These are phyloP conservation scores for Leishmania mexicana DNA, from an alignment of 208 protist species.

Conservation along the genomic window DNA sequence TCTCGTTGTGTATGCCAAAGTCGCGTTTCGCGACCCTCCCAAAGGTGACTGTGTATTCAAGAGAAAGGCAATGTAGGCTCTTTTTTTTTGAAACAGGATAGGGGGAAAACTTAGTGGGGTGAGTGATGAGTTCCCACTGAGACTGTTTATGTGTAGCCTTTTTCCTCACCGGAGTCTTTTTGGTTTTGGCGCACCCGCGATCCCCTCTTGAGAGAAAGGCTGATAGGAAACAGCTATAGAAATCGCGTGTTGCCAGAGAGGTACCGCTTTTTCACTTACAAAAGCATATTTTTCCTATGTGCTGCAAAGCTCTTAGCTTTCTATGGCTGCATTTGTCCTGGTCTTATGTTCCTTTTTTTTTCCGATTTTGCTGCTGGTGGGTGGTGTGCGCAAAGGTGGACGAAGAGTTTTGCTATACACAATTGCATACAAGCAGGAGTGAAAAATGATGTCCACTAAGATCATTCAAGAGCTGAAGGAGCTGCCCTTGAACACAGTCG, in stretches of 20 bases:
- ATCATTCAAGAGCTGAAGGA: slow-evolving; percentile 34
- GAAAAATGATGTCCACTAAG: slow-evolving; percentile 17
- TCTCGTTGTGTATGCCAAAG: not conserved
- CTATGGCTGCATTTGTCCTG: not conserved
- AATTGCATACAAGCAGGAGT: slow-evolving; percentile 1
- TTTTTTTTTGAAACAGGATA: not conserved
- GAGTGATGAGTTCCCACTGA: not conserved
- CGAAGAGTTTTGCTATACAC: not conserved
- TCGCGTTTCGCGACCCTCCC: not conserved
- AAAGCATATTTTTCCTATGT: not conserved
- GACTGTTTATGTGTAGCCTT: not conserved
- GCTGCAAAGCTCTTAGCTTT: not conserved
- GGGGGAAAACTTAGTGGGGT: too few species aligned
- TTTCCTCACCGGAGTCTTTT: not conserved
- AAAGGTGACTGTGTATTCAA: not conserved
- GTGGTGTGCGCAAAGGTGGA: not conserved
- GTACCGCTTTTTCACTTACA: not conserved
- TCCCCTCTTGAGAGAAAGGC: not conserved
- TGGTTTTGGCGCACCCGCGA: not conserved
- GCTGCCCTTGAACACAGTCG: slow-evolving; percentile 47
- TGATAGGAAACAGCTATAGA: too few species aligned
- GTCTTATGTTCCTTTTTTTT: slow-evolving; percentile 10
- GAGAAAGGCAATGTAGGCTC: not conserved
- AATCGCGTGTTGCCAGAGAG: not conserved
- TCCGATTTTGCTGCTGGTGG: slow-evolving; percentile 1